Evolutionary conservation across 2,329 filamentous ascomycete genomes (phyloP).

Genomic region (Cercospora sesami): DNA sequence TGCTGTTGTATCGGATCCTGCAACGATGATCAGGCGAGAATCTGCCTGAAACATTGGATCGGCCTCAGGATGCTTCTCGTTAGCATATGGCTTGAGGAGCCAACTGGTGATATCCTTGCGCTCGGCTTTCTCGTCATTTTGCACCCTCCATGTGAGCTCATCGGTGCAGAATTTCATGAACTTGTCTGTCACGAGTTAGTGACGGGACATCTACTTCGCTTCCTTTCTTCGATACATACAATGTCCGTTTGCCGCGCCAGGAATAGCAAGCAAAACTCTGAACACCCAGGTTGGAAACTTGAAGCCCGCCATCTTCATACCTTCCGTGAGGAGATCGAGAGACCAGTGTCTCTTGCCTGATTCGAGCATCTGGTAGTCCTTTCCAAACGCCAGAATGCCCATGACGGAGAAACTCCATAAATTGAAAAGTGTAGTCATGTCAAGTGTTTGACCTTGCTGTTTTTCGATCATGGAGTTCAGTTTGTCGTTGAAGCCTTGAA

Average conservation of each 20-base stretch:
- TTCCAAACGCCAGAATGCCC: conserved; percentile 47
- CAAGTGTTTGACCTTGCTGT: conserved; percentile 35
- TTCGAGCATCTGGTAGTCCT: conserved; percentile 45
- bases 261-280: conserved; percentile 37
- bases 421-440: conserved; percentile 45
- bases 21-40: conserved; percentile 39
- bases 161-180: conserved; percentile 42
- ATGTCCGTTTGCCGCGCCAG: conserved; percentile 38
- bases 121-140: conserved; percentile 24
- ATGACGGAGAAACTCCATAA: conserved; percentile 50
- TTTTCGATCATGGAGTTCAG: conserved; percentile 37
- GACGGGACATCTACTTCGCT: not conserved
- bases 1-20: conserved; percentile 47
- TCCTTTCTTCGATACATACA: conserved; percentile 5
- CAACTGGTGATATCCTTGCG: conserved; percentile 35
- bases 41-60: conserved; percentile 33
- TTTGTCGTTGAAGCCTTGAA: conserved; percentile 41
- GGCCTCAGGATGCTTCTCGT: conserved; percentile 29
- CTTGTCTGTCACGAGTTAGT: conserved; percentile 19
- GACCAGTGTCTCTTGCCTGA: conserved; percentile 39
- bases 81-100: conserved; percentile 35
- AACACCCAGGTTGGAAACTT: conserved; percentile 40
- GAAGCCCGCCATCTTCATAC: conserved; percentile 32
- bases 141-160: conserved; percentile 38
- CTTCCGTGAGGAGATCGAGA: conserved; percentile 41